Evolutionary conservation across 192 early-diverging fungal species (phyloP), one percentile per base, ranked within the genome.

Genomic region (Linnemannia elongata): DNA sequence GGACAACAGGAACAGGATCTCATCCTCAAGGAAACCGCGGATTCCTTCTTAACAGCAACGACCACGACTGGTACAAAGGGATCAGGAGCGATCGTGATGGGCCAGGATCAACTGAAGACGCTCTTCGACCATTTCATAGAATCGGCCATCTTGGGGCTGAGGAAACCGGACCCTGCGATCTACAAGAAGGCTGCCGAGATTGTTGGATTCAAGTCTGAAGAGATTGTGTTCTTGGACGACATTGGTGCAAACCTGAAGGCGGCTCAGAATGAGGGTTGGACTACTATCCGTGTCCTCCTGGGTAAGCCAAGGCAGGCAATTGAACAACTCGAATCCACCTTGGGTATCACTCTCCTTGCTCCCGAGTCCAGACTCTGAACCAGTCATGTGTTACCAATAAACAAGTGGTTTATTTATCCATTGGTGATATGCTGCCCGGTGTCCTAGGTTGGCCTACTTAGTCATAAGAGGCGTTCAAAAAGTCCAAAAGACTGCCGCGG

Each of bases 221-320:
- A 97, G 72, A 92, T 85, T 7, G 91, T 97, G 47, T 97, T 98
- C 80, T 78, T 98, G 69, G 97, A 98, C 89, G 97, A 98, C 79
- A 97, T 98, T 84, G 94, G 93, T 27, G 88, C 77, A 8, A 97
- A 97, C 69, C 79, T 97, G 73, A 92, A 93, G 47, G 89, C 94
- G 3, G 96, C 97, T 1, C 88, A 92, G 47, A 82, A 89, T 2
- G 88, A 97, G 7, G 96, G 96, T 39, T 94, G 96, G 92, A 88
- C 81, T 1, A 94, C 94, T 3, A 93, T 97, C 27, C 91, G 92
- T 39, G 93, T 94, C 35, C 78, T 90, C 49, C 76, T 94, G 18
- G 93, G 92, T 9, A 82, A 88, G 36, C 88, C 91, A 13, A 70
- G 82, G 35, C 80, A 92, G 57, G 93, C 93, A 24, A 85, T 94